Percentiles rank a stretch among this genome's conserved stretches.
Conservation (phyloP, 331 rosid genomes). For the Arachis monticola region DNA sequence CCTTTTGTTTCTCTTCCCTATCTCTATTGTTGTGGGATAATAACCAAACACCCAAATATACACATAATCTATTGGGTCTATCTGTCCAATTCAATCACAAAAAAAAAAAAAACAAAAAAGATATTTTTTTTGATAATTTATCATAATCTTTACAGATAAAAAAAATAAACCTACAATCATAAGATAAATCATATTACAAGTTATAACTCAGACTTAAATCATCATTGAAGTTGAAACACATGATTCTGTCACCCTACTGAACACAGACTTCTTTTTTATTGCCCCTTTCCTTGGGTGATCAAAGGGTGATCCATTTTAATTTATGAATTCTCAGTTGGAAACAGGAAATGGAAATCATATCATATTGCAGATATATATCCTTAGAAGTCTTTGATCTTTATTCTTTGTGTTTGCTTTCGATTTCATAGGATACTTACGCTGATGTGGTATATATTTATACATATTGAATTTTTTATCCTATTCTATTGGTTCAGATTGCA, state of each 20-base stretch:
- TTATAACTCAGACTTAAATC: no score
- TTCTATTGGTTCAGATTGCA: slow-evolving; percentile 74
- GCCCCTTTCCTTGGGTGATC: background rate
- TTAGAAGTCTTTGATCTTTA: background rate
- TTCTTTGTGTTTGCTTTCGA: slow-evolving; percentile 10
- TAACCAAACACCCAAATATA: no score
- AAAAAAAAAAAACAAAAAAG: no score
- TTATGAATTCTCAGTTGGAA: slow-evolving; percentile 29
- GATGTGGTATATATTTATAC: background rate
- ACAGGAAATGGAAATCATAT: slow-evolving; percentile 28
- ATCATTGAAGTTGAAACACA: background rate
- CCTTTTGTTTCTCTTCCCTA: no score
- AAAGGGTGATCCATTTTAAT: slow-evolving; percentile 6
- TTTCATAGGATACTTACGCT: background rate
- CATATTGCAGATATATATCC: slow-evolving; percentile 21
- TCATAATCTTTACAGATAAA: no score
- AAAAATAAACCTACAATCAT: no score
- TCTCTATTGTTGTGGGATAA: no score
- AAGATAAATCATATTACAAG: no score
- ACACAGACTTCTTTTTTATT: slow-evolving; percentile 32
- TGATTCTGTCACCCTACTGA: slow-evolving; percentile 16
- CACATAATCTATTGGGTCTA: no score
- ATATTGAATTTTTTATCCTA: slow-evolving; percentile 6
- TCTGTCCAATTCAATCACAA: no score
- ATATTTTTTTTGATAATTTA: no score